These are phyloP conservation scores for Diaporthe batatas DNA, from an alignment of 2,329 filamentous ascomycete genomes.

Conservation along the genomic window DNA sequence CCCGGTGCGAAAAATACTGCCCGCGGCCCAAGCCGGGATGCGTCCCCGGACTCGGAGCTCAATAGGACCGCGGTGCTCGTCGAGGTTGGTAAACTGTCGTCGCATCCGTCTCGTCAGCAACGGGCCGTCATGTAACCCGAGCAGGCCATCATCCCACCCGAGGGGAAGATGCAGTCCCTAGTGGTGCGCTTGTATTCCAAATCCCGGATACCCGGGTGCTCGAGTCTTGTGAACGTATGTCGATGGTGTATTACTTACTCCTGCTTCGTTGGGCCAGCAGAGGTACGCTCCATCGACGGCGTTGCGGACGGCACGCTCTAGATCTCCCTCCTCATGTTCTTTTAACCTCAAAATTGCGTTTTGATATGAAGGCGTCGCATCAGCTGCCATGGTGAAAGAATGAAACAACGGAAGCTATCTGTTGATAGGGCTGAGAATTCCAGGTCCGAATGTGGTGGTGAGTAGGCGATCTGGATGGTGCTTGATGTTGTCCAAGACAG, in stretches of 20 bases:
- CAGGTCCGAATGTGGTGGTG: not conserved
- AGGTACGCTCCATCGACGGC: constrained; percentile 52
- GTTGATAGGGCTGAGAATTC: no score
- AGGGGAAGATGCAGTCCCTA: no score
- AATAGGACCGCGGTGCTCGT: constrained; percentile 75
- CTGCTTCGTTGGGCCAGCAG: constrained; percentile 63
- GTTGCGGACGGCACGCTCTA: constrained; percentile 34
- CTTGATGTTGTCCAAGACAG: not conserved
- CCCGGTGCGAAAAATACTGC: constrained; percentile 80
- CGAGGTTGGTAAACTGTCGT: constrained; percentile 74
- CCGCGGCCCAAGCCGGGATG: constrained; percentile 80
- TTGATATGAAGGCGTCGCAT: no score
- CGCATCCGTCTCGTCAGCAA: not conserved
- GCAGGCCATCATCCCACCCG: not conserved
- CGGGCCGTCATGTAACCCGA: not conserved
- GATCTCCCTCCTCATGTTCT: constrained; percentile 31
- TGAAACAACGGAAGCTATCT: not conserved
- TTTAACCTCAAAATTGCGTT: not conserved
- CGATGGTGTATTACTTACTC: constrained; percentile 50
- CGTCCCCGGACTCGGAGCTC: constrained; percentile 72
- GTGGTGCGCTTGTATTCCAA: not conserved
- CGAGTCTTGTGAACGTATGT: not conserved
- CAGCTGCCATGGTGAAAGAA: not conserved
- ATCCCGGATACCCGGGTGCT: not conserved
- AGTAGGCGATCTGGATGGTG: not conserved